These are phyloP conservation scores for Acer negundo DNA, from an alignment of 345 rosid species.

Conservation along the genomic window DNA sequence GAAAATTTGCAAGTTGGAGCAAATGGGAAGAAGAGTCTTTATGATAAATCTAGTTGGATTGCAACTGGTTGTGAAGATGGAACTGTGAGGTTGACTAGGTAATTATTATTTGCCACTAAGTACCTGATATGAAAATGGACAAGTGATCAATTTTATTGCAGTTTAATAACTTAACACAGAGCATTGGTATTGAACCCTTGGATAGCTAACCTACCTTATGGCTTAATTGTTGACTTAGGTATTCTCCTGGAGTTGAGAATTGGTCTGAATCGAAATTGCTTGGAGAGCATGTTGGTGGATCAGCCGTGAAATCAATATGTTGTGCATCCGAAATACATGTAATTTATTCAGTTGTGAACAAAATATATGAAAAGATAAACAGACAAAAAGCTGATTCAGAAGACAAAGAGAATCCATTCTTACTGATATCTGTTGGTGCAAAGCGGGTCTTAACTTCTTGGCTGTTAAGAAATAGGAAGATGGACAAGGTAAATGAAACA, in stretches of 20 bases:
- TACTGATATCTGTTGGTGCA: constrained; percentile 91
- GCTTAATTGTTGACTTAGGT: constrained; percentile 46
- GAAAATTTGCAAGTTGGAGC: constrained; percentile 35
- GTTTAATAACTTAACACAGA: neutral
- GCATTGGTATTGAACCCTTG: constrained; percentile 10
- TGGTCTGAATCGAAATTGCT: constrained; percentile 83
- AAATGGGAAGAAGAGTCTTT: constrained; percentile 33
- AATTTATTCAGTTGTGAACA: constrained; percentile 37
- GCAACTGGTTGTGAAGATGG: constrained; percentile 99
- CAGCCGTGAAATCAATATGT: constrained; percentile 92
- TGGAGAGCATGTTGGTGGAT: constrained; percentile 98
- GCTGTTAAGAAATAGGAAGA: constrained; percentile 59
- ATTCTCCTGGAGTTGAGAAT: constrained; percentile 51
- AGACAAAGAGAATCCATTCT: constrained; percentile 44
- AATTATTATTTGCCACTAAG: constrained; percentile 15
- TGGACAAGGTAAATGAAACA: constrained; percentile 30
- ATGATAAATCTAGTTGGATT: constrained; percentile 67
- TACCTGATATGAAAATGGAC: constrained; percentile 7
- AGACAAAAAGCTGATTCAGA: constrained; percentile 28
- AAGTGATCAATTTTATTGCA: neutral
- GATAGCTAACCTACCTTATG: constrained; percentile 4
- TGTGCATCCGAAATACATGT: constrained; percentile 54
- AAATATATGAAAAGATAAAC: constrained; percentile 23
- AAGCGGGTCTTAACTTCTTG: constrained; percentile 90
- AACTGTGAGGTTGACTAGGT: constrained; percentile 95